Evolutionary conservation across 2,329 filamentous ascomycete species (phyloP).

Genomic region (Ophiostoma perfectum): DNA sequence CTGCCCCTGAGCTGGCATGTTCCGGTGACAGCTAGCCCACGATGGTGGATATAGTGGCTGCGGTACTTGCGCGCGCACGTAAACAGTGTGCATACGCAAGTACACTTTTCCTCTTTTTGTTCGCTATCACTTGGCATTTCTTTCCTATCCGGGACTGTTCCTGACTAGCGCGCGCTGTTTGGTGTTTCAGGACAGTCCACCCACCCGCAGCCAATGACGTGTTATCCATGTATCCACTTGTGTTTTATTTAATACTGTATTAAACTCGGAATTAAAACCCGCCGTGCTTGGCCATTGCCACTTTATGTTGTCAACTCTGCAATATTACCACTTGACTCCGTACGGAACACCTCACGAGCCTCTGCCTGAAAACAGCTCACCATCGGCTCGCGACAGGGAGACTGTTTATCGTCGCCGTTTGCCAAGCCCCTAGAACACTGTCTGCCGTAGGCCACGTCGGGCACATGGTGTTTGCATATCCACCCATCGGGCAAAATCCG

Average conservation of each 20-base stretch:
- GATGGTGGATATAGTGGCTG: too few species aligned
- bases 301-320: not conserved
- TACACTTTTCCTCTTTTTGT: not conserved
- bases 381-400: not conserved
- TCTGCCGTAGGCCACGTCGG: not conserved
- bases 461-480: not conserved
- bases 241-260: not conserved
- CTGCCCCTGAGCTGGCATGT: not conserved
- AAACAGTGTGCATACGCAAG: not conserved
- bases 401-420: constrained; percentile 4
- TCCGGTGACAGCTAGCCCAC: not conserved
- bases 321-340: too few species aligned
- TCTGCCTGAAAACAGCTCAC: not conserved
- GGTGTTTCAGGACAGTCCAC: constrained; percentile 1
- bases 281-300: not conserved
- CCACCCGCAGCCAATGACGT: constrained; percentile 7
- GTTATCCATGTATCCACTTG: not conserved
- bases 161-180: constrained; percentile 11
- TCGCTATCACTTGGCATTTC: not conserved
- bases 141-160: constrained; percentile 3
- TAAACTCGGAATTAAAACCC: not conserved
- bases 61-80: not conserved
- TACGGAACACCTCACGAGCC: not conserved
- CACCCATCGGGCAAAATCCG: constrained; percentile 9
- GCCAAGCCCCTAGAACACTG: constrained; percentile 8